These are phyloP conservation scores for Starmerella tilneyi DNA, from an alignment of 805 yeast genomes.

Conservation along the genomic window DNA sequence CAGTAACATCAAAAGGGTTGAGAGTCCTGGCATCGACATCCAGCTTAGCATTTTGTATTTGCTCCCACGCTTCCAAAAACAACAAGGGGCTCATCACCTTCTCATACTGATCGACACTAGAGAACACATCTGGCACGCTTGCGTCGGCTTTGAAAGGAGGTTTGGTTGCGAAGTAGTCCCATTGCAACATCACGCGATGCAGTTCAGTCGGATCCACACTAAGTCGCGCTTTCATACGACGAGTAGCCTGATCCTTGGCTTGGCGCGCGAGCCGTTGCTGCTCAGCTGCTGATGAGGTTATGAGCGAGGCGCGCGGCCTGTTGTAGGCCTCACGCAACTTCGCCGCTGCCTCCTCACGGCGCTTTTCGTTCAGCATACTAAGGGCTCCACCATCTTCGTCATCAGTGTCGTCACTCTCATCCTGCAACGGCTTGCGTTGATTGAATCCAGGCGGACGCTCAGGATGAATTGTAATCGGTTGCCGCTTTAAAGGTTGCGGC, in stretches of 20 bases:
- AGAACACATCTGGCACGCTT: constrained; percentile 47
- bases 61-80: constrained; percentile 88
- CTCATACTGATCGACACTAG: constrained; percentile 53
- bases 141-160: constrained; percentile 32
- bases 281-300: neutral
- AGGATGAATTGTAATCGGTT: constrained; percentile 33
- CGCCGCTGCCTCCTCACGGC: constrained; percentile 19
- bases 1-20: constrained; percentile 51
- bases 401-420: constrained; percentile 33
- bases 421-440: constrained; percentile 8
- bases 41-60: constrained; percentile 61
- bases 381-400: constrained; percentile 32
- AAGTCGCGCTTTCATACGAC: constrained; percentile 66
- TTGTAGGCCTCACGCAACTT: constrained; percentile 15
- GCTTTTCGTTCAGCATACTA: constrained; percentile 19
- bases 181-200: constrained; percentile 54
- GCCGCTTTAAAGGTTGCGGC: neutral
- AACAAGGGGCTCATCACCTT: constrained; percentile 67
- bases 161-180: constrained; percentile 70
- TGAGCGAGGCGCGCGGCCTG: neutral
- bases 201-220: constrained; percentile 70
- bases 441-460: constrained; percentile 44
- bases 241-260: constrained; percentile 51
- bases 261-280: neutral
- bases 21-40: constrained; percentile 35